Conservation (phyloP, 257 asterid species). For the Nicotiana knightiana region DNA sequence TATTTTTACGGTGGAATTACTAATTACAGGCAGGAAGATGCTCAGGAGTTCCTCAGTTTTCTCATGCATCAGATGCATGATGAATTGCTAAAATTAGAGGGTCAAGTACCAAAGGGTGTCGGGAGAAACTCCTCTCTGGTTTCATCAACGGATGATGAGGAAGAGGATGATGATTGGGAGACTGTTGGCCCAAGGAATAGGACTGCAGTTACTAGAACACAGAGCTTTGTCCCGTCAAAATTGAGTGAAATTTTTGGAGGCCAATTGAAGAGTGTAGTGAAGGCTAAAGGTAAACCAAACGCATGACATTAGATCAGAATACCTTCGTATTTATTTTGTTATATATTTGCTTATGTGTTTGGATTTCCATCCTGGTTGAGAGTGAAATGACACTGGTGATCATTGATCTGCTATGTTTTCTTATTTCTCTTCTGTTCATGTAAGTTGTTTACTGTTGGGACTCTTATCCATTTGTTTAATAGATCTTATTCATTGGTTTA, state of each 20-base stretch:
- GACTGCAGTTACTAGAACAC: slow-evolving; percentile 73
- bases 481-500: slow-evolving; percentile 9
- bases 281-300: slow-evolving; percentile 61
- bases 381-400: not conserved
- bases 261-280: slow-evolving; percentile 68
- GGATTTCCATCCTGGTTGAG: not conserved
- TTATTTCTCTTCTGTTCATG: not conserved
- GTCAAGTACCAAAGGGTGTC: slow-evolving; percentile 44
- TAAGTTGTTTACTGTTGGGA: not conserved
- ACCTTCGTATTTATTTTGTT: not conserved
- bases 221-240: slow-evolving; percentile 68
- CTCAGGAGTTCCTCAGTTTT: slow-evolving; percentile 83
- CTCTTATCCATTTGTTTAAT: not conserved
- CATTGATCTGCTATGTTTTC: not conserved
- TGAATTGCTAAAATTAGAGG: slow-evolving; percentile 74
- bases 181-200: slow-evolving; percentile 64
- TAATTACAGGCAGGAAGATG: slow-evolving; percentile 80
- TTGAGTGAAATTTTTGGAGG: slow-evolving; percentile 81
- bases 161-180: slow-evolving; percentile 61
- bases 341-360: not conserved
- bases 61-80: slow-evolving; percentile 93
- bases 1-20: slow-evolving; percentile 11
- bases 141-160: slow-evolving; percentile 53
- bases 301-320: not conserved
- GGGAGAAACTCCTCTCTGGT: slow-evolving; percentile 51